Percentiles rank a stretch among this genome's conserved stretches.
Evolutionary conservation across 148 eudicot species (phyloP).

Genomic region (Oxyria digyna): DNA sequence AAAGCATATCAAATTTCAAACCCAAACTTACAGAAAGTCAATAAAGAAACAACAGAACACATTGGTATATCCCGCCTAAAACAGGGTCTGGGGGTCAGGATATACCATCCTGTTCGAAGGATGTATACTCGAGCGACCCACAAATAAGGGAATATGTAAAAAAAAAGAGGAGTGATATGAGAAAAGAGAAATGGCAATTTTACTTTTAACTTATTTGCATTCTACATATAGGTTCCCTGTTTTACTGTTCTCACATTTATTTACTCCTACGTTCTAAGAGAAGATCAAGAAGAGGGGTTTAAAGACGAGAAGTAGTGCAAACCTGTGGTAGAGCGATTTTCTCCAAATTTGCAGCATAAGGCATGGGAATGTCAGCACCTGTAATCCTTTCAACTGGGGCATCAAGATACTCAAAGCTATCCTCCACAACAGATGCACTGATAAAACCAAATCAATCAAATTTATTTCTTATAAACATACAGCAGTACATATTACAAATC

Average conservation of each 20-base stretch:
- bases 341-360: slow-evolving; percentile 10
- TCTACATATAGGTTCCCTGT: slow-evolving; percentile 1
- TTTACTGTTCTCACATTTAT: background rate
- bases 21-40: background rate
- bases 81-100: no score
- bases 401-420: slow-evolving; percentile 90
- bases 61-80: no score
- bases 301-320: background rate
- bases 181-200: background rate
- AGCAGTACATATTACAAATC: background rate
- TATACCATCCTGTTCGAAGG: no score
- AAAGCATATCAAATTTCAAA: background rate
- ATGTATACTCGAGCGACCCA: no score
- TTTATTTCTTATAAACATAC: background rate
- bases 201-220: background rate
- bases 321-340: slow-evolving; percentile 37
- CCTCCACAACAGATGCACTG: slow-evolving; percentile 86
- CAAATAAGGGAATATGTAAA: no score
- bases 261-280: background rate
- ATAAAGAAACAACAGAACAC: no score
- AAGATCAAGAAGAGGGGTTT: background rate
- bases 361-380: slow-evolving; percentile 72
- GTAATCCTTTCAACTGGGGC: slow-evolving; percentile 87
- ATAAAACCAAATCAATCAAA: background rate
- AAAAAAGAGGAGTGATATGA: no score